These are phyloP conservation scores for Avicennia marina DNA, from an alignment of 257 asterid genomes.

Conservation along the genomic window DNA sequence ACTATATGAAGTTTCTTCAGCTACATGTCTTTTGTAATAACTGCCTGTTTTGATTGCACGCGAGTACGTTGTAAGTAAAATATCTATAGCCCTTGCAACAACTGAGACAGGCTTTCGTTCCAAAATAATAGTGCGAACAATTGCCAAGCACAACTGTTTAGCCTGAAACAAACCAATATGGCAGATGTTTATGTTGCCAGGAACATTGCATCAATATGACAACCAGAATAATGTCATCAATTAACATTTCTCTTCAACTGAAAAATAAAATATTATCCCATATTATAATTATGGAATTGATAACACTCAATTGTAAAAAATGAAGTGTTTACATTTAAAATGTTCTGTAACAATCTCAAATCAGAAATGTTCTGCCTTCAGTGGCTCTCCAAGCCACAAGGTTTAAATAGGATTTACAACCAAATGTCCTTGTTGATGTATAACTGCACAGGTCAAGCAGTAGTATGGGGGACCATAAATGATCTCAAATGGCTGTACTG, in stretches of 20 bases:
- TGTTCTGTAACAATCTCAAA: no score
- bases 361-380: no score
- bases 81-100: conserved; percentile 63
- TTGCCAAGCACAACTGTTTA: conserved; percentile 65
- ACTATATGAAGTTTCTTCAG: conserved; percentile 49
- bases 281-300: not conserved
- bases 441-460: no score
- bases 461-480: not conserved
- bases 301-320: no score
- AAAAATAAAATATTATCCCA: conserved; percentile 6
- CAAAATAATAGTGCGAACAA: conserved; percentile 59
- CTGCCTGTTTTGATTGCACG: conserved; percentile 70
- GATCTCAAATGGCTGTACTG: conserved; percentile 14
- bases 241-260: conserved; percentile 1
- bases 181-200: conserved; percentile 12
- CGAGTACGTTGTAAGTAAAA: conserved; percentile 42
- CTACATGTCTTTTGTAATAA: conserved; percentile 45
- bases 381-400: no score
- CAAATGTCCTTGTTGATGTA: not conserved
- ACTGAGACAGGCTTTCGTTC: conserved; percentile 76
- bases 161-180: conserved; percentile 55
- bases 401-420: no score
- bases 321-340: no score
- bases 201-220: conserved; percentile 4
- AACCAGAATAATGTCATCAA: conserved; percentile 3